Base-by-base conservation (phyloP, 306 rosid species). In the Mucuna pruriens region DNA sequence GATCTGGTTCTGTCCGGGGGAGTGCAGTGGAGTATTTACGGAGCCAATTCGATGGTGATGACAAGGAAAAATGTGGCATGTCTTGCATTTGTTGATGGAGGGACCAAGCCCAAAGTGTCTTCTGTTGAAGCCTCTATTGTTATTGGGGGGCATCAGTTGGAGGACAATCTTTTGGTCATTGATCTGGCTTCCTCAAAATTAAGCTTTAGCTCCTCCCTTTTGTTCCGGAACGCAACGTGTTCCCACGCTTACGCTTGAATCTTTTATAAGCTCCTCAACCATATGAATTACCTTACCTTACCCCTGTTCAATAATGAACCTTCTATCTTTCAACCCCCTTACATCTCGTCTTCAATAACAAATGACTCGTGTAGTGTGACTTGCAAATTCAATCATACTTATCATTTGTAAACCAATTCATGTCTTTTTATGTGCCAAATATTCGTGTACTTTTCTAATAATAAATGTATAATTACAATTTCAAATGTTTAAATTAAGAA, bases 1-100 rank as follows among this genome's bases (percentile, higher is more conserved):
- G 84, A 79, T 29, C 77, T 79, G 1, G 84, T 71, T 42, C 42
- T 62, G 7, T 12, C 40, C 0, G 42, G 42, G 68, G 68, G 68
- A 62, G 68, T 31, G 69, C 23, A 33, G 15, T 63, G 44, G 70
- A 33, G 0, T 63, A 16, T 33, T 63, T 9, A 63, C 33, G 70
- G 70, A 63, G 70, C 25, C 22, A 63, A 63, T 63, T 63, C 45
- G 5, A 63, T 63, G 70, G 70, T 63, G 11, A 6, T 62, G 44
- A 8, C 10, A 31, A 19, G 3, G 10, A 16, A 62, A 31, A 62
- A 62, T 31, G 69, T 62, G 15, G 42, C 69, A 6, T 62, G 44
- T 33, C 67, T 61, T 61, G 69, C 69, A 29, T 62, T 62, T 62
- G 23, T 62, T 2, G 42, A 62, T 15, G 44, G 69, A 33, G 69